These are phyloP conservation scores for Anethum foeniculum DNA, from an alignment of 140 eudicot species.

Conservation along the genomic window DNA sequence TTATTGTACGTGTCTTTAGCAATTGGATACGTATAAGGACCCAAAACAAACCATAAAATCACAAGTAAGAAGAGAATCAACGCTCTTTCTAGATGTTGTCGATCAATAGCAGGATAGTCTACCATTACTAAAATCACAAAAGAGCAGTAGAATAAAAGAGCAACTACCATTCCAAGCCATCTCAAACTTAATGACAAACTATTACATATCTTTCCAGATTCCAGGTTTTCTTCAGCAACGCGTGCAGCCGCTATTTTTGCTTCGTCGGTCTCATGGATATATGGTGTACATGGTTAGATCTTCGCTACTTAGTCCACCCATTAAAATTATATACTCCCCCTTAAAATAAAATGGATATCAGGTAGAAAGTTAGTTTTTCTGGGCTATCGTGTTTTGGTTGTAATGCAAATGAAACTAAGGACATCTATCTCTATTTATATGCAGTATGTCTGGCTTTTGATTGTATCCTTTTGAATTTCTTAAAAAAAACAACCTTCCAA, in stretches of 20 bases:
- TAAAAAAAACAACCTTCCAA: too few relatives aligned
- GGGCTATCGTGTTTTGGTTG: too few relatives aligned
- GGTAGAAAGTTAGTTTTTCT: too few relatives aligned
- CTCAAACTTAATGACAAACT: not conserved
- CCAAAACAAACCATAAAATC: not conserved
- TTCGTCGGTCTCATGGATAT: not conserved
- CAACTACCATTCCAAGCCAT: not conserved
- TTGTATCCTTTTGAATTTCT: too few relatives aligned
- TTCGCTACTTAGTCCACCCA: too few relatives aligned
- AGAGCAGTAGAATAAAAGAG: not conserved
- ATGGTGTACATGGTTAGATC: not conserved
- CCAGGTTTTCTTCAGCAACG: not conserved
- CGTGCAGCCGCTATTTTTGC: not conserved
- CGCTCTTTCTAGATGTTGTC: not conserved
- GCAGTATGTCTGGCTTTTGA: too few relatives aligned
- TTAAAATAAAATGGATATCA: too few relatives aligned
- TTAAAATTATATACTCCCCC: too few relatives aligned
- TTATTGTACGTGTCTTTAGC: not conserved
- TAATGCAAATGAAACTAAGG: too few relatives aligned
- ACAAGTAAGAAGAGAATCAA: not conserved
- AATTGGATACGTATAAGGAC: not conserved
- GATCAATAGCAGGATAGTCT: not conserved
- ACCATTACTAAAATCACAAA: not conserved
- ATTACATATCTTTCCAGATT: not conserved
- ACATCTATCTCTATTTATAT: too few relatives aligned